A percentile compares a stretch with the other conserved stretches of the same genome.
Conservation (phyloP, 345 rosid genomes). For the Rhodomyrtus tomentosa region DNA sequence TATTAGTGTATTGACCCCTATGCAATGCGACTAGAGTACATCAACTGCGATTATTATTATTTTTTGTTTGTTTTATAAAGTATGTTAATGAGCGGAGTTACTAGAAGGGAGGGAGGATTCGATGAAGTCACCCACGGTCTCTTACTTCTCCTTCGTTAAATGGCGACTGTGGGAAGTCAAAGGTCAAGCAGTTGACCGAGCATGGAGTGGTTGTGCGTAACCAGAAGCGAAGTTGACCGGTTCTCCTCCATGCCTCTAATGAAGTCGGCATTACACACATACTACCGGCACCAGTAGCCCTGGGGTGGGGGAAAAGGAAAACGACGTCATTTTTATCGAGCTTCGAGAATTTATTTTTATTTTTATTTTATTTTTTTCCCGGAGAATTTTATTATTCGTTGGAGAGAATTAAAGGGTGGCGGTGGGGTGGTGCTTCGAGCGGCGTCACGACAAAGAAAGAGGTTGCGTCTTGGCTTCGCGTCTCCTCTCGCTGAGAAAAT, state of each 20-base stretch:
- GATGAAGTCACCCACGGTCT: background rate
- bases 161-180: background rate
- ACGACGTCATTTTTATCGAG: background rate
- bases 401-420: too few relatives aligned
- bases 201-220: background rate
- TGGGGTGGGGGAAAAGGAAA: too few relatives aligned
- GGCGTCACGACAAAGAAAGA: background rate
- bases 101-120: background rate
- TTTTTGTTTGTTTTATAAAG: too few relatives aligned
- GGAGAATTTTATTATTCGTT: too few relatives aligned
- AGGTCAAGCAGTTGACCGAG: background rate
- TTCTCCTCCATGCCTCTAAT: background rate
- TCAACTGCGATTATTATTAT: background rate
- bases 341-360: too few relatives aligned
- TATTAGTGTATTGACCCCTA: too few relatives aligned
- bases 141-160: background rate
- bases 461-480: background rate
- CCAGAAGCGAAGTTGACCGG: background rate
- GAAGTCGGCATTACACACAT: background rate
- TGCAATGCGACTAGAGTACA: too few relatives aligned
- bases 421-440: too few relatives aligned
- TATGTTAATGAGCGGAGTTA: background rate
- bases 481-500: too few relatives aligned
- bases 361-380: too few relatives aligned
- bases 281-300: too few relatives aligned